Base-by-base conservation (phyloP, 495 filamentous ascomycete species). In the Xylaria cubensis region DNA sequence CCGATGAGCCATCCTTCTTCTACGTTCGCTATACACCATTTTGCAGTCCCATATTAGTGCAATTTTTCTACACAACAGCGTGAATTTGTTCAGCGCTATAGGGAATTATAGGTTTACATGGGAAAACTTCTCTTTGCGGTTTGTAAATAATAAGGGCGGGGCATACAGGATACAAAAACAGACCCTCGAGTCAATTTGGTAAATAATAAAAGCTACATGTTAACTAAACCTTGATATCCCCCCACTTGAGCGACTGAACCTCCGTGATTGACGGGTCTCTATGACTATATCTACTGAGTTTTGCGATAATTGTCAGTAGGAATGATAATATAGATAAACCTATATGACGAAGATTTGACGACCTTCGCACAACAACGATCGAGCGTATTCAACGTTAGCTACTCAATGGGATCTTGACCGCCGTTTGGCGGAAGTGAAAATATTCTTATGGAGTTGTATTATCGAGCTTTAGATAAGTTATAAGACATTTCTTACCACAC, bases 1-100 rank as follows among this genome's bases (percentile, higher is more conserved):
- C 44, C 82, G 81, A 41, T 89, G 82, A 78, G 44, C 41, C 58
- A 26, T 34, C 24, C 36, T 64, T 41, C 61, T 44, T 71, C 50
- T 67, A 32, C 48, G n/a, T 55, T 65, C 19, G 12, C 21, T 58
- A 50, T 41, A 58, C 67, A n/a, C 32, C 29, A 39, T 34, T 32
- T 48, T 63, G 26, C 3, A 67, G 29, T 41, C 4, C 9, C 17
- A 8, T 69, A 0, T 19, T 29, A 44, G 9, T 34, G 21, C 17
- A 34, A 0, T 26, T 2, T 26, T 64, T 26, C 9, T 19, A 9
- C 12, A 8, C 34, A 21, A 10, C 19, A 42, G 34, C 34, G 65
- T 15, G 44, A 53, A 19, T 29, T 19, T 2, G 44, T 50, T 50
- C 50, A 36, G 65, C 65, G 65, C 56, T 56, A 51, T 6, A 9